These are phyloP conservation scores for Termitomyces sp. DNA, from an alignment of 768 basidiomycete species.

Conservation along the genomic window DNA sequence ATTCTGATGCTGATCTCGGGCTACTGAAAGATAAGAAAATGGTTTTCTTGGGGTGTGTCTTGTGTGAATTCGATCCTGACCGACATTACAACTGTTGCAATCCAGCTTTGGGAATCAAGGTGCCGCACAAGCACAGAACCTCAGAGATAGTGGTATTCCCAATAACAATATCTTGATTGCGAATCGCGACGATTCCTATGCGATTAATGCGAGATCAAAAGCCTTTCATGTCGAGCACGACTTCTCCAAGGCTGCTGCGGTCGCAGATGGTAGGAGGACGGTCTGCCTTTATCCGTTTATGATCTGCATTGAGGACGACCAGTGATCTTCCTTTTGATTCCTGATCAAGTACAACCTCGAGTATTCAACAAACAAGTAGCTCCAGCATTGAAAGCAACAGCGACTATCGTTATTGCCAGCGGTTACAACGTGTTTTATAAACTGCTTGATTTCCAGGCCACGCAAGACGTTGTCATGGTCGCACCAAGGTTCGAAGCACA, in stretches of 20 bases:
- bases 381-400: constrained; percentile 40
- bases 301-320: not conserved
- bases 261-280: constrained; percentile 42
- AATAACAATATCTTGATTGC: constrained; percentile 58
- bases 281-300: not conserved
- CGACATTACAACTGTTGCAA: not conserved
- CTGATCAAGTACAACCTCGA: constrained; percentile 58
- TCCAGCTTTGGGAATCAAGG: constrained; percentile 60
- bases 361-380: constrained; percentile 54
- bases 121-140: constrained; percentile 60
- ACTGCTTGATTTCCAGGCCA: constrained; percentile 43
- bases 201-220: constrained; percentile 48
- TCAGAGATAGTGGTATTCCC: constrained; percentile 56
- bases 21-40: constrained; percentile 44
- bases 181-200: constrained; percentile 52
- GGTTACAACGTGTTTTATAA: constrained; percentile 65
- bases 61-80: not conserved
- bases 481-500: constrained; percentile 42
- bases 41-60: constrained; percentile 51
- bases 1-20: constrained; percentile 50
- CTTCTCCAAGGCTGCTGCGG: constrained; percentile 47
- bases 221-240: constrained; percentile 54
- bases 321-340: constrained; percentile 59
- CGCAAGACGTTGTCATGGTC: constrained; percentile 61
- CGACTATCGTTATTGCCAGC: constrained; percentile 52